phyloP scores from a whole-genome alignment of 495 filamentous ascomycete genomes.

The Neurospora sp. region DNA sequence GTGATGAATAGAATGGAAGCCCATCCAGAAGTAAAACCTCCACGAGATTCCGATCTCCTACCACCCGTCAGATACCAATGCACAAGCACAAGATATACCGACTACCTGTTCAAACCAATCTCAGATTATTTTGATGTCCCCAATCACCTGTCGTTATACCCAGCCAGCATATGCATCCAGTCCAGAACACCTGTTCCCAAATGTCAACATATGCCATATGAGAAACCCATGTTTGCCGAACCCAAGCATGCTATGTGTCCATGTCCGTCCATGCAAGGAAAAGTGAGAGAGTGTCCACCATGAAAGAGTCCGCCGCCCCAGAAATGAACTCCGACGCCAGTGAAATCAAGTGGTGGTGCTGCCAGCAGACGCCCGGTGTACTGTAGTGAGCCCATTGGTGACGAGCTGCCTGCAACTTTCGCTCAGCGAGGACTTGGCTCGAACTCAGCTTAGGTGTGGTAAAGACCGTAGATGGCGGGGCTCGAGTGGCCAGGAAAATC shows the following conservation, averaged over 20 bases:
- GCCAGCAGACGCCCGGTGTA: neutral
- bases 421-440: neutral
- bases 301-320: neutral
- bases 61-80: neutral
- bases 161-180: neutral
- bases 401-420: neutral
- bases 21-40: neutral
- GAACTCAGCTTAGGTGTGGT: neutral
- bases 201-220: neutral
- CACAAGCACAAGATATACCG: neutral
- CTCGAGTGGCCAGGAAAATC: neutral
- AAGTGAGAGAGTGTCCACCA: neutral
- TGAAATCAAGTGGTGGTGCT: neutral
- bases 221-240: neutral
- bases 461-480: neutral
- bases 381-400: neutral
- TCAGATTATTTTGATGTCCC: neutral
- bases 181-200: neutral
- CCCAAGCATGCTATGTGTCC: neutral
- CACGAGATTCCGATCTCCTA: neutral
- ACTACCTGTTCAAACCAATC: neutral
- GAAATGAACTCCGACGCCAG: neutral
- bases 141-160: neutral
- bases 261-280: neutral
- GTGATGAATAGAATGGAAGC: neutral